These are phyloP conservation scores for Citrus glauca DNA, from an alignment of 345 rosid species.

Conservation along the genomic window DNA sequence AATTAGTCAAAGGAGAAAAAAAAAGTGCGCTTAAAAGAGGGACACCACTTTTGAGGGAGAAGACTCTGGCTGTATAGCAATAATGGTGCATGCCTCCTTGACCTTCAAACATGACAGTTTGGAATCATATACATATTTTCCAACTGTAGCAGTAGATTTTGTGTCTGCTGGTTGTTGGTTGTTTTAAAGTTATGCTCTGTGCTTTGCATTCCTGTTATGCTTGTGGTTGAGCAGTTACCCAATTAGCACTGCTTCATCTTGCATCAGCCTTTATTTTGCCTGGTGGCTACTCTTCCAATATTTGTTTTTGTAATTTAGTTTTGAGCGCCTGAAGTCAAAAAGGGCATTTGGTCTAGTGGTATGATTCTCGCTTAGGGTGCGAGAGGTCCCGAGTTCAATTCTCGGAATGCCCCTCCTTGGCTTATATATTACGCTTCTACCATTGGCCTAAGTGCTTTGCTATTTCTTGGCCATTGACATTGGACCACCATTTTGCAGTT, in stretches of 20 bases:
- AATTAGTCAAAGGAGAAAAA: neutral
- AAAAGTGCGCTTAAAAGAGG: neutral
- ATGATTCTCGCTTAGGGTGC: constrained; percentile 96
- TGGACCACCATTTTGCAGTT: neutral
- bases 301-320: fast-evolving
- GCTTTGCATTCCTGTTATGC: constrained; percentile 15
- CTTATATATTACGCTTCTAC: no score
- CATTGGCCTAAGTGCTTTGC: no score
- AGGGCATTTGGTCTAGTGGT: constrained; percentile 91
- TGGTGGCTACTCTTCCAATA: no score
- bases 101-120: constrained; percentile 12
- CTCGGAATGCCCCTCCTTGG: constrained; percentile 54
- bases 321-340: no score
- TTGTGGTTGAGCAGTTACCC: constrained; percentile 15
- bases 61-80: neutral
- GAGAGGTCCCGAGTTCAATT: constrained; percentile 94
- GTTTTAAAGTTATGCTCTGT: neutral
- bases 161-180: neutral
- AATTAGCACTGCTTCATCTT: neutral
- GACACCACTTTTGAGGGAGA: constrained; percentile 4
- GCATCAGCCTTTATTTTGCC: no score
- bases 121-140: constrained; percentile 5
- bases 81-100: constrained; percentile 12
- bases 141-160: constrained; percentile 4
- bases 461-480: neutral